Base-by-base conservation (phyloP, 2,329 filamentous ascomycete genomes). In the Pseudogymnoascus sp. region DNA sequence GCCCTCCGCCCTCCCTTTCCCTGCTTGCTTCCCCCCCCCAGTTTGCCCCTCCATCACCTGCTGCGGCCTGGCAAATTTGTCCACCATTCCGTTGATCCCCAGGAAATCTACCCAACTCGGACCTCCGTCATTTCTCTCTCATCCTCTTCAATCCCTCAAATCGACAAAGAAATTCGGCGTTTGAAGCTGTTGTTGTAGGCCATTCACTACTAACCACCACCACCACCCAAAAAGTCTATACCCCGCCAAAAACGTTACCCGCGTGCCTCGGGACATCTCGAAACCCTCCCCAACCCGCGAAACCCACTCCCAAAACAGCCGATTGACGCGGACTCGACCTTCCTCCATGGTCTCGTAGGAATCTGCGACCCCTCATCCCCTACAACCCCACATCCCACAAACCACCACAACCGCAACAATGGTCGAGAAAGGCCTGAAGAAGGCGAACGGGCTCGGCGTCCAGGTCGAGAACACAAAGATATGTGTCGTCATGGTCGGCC, bases 401-500 rank as follows among this genome's bases (percentile, higher is more conserved):
- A 53, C 17, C 47, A 31, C n/a, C n/a, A 53, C 42, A 36, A 19
- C 38, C 26, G n/a, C 47, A 53, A 31, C 47, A n/a, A 53, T 53
- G 47, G 47, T 53, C 47, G 4, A 53, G 26, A 53, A 53, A 53
- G 47, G 47, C 26, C 47, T 53, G 9, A 53, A 53, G 23, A 53
- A 53, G 47, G 70, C 81, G 80, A 87, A 87, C 75, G 87, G 88
- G 69, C 79, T 85, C 71, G 89, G 88, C 72, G 83, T 93, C 68
- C 89, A 96, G 90, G 90, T 90, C 71, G 93, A 97, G 81, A 92
- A 97, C 77, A 93, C 91, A 66, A 91, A 90, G 76, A 96, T 99
- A 79, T 97, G 93, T 77, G 93, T 99, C 68, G 92, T 99, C 71
- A 97, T 99, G 95, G 95, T 99, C 65, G 95, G 95, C 69, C 82